phyloP scores from a whole-genome alignment of 176 grass and related monocot species.

The Eragrostis curvula region DNA sequence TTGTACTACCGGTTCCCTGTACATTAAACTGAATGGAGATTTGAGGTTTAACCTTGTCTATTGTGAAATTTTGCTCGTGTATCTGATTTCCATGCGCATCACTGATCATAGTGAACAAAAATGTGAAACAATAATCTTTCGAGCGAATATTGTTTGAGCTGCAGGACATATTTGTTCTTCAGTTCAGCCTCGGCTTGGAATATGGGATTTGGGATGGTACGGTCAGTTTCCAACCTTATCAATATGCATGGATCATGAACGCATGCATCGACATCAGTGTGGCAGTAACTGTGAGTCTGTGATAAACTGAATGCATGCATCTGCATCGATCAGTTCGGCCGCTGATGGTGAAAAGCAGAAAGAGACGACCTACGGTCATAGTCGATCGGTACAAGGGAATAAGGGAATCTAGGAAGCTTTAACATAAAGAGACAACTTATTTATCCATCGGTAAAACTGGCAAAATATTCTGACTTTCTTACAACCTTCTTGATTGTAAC shows the following conservation, averaged over 20 bases:
- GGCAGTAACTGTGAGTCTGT: too few species aligned
- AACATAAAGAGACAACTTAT: background rate
- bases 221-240: background rate
- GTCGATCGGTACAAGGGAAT: background rate
- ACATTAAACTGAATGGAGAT: background rate
- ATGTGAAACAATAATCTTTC: too few species aligned
- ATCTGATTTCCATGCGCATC: background rate
- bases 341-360: background rate
- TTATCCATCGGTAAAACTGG: too few species aligned
- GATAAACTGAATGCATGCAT: conserved; percentile 5
- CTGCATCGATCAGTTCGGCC: background rate
- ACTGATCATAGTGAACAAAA: background rate
- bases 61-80: background rate
- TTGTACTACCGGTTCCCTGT: background rate
- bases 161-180: background rate
- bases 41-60: background rate
- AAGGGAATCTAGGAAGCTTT: background rate
- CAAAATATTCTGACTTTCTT: background rate
- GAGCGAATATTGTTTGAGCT: background rate
- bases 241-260: background rate
- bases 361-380: background rate
- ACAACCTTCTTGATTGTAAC: too few species aligned
- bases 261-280: background rate
- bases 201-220: background rate
- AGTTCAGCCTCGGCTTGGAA: background rate